These are phyloP conservation scores for Fusarium algeriense DNA, from an alignment of 2,329 filamentous ascomycete species.

Conservation along the genomic window DNA sequence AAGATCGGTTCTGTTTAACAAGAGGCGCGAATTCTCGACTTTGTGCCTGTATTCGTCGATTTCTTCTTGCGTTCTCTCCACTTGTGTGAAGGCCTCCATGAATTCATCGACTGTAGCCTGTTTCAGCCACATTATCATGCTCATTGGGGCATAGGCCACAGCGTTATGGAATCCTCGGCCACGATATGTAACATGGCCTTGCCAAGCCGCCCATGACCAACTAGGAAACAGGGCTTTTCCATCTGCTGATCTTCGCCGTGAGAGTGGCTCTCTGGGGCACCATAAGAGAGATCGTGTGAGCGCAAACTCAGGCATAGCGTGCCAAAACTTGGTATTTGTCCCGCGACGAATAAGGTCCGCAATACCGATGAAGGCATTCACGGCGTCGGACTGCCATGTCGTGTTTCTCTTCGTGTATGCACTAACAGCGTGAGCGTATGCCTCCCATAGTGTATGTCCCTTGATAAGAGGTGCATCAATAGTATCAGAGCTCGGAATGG, in stretches of 20 bases:
- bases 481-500: constrained; percentile 4
- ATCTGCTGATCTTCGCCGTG: constrained; percentile 4
- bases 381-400: constrained; percentile 26
- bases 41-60: neutral
- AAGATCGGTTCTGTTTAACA: neutral
- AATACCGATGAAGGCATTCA: constrained; percentile 30
- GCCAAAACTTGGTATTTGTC: constrained; percentile 29
- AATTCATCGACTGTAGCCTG: neutral
- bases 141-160: neutral
- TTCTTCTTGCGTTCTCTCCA: constrained; percentile 9
- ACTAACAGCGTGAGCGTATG: constrained; percentile 15
- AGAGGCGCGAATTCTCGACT: neutral
- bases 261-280: constrained; percentile 10
- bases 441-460: constrained; percentile 13
- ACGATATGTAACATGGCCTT: constrained; percentile 18
- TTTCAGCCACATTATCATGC: constrained; percentile 6
- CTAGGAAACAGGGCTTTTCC: constrained; percentile 9
- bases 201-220: constrained; percentile 31
- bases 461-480: constrained; percentile 11
- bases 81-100: neutral
- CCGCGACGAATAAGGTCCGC: constrained; percentile 17
- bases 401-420: constrained; percentile 24
- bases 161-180: constrained; percentile 22
- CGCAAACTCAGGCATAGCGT: constrained; percentile 22
- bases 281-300: constrained; percentile 11